A percentile compares a stretch with the other conserved stretches of the same genome.
These are phyloP conservation scores for Aspergillus clavatus DNA, from an alignment of 2,329 filamentous ascomycete species.

Conservation along the genomic window DNA sequence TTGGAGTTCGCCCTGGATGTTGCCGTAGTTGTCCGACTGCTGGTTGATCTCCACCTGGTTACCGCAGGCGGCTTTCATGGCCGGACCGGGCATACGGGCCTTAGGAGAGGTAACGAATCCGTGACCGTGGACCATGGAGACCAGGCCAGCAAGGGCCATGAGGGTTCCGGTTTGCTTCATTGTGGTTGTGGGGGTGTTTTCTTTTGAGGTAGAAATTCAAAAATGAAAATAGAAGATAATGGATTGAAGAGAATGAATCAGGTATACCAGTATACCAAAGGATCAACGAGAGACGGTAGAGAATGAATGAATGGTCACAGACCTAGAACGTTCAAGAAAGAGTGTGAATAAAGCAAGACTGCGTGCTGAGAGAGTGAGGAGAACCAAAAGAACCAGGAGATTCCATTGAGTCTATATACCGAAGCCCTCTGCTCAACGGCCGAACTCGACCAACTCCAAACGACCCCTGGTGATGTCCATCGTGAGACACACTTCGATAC, in stretches of 20 bases:
- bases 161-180: slow-evolving; percentile 43
- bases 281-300: slow-evolving; percentile 8
- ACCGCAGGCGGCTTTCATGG: slow-evolving; percentile 51
- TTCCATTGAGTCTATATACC: slow-evolving; percentile 15
- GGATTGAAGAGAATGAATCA: slow-evolving; percentile 13
- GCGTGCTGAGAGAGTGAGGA: slow-evolving; percentile 11
- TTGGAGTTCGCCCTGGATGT: slow-evolving; percentile 53
- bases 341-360: slow-evolving; percentile 17
- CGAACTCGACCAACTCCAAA: slow-evolving; percentile 3
- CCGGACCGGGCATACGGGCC: slow-evolving; percentile 48
- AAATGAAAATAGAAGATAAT: slow-evolving; percentile 11
- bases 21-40: slow-evolving; percentile 51
- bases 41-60: slow-evolving; percentile 52
- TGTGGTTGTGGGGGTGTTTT: slow-evolving; percentile 15
- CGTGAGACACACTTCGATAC: slow-evolving; percentile 11
- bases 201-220: too few species aligned
- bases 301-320: slow-evolving; percentile 21
- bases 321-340: slow-evolving; percentile 13
- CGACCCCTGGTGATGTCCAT: not conserved
- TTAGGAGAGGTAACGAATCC: slow-evolving; percentile 49
- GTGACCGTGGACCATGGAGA: slow-evolving; percentile 49
- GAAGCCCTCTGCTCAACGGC: not conserved
- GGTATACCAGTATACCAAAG: slow-evolving; percentile 23
- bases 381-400: not conserved
- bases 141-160: slow-evolving; percentile 41